Conservation (phyloP, 257 asterid species). For the Agastache rugosa region DNA sequence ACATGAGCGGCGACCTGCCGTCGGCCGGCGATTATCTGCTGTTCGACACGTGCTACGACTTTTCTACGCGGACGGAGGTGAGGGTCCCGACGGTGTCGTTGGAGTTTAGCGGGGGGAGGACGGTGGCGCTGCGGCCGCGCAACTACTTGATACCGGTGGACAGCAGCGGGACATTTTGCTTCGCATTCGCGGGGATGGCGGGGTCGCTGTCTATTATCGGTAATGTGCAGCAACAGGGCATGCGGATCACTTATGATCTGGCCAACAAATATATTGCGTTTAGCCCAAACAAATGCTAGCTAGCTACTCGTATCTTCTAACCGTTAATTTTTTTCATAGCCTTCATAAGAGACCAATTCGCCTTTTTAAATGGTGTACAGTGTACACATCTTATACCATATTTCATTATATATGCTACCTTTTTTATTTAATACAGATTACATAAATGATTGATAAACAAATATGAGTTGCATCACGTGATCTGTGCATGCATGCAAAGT, state of each 20-base stretch:
- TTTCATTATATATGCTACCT: too few relatives aligned
- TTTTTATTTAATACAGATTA: too few relatives aligned
- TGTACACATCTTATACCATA: too few relatives aligned
- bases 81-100: conserved; percentile 76
- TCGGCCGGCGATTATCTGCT: conserved; percentile 48
- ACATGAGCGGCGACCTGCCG: conserved; percentile 45
- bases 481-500: too few relatives aligned
- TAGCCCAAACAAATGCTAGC: conserved; percentile 82
- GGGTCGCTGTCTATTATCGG: conserved; percentile 78
- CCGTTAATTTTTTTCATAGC: too few relatives aligned
- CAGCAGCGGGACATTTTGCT: conserved; percentile 63
- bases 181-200: conserved; percentile 75
- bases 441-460: too few relatives aligned
- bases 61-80: conserved; percentile 49
- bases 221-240: conserved; percentile 93
- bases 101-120: conserved; percentile 55
- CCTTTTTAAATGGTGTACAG: too few relatives aligned
- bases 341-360: too few relatives aligned
- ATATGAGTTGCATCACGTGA: too few relatives aligned
- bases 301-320: too few relatives aligned
- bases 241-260: conserved; percentile 81
- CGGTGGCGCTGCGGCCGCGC: conserved; percentile 54
- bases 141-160: conserved; percentile 80
- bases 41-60: conserved; percentile 84
- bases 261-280: conserved; percentile 68